These are phyloP conservation scores for Elsinoe necatrix DNA, from an alignment of 2,329 filamentous ascomycete species.

Conservation along the genomic window DNA sequence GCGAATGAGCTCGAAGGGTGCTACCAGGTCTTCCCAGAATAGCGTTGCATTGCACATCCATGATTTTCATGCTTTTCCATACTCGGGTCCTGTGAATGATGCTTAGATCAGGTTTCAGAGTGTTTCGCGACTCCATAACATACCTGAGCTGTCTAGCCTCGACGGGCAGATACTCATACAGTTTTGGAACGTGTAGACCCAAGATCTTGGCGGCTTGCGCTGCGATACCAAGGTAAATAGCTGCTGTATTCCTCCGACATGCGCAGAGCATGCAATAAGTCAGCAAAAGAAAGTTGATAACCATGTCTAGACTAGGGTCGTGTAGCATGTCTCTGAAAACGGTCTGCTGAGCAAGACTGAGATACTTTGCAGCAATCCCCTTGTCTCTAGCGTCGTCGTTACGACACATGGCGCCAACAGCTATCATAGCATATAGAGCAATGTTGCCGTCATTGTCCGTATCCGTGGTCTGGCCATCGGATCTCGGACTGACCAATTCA, in stretches of 20 bases:
- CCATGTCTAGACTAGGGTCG: conserved; percentile 46
- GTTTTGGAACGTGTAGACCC: conserved; percentile 41
- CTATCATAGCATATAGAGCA: conserved; percentile 35
- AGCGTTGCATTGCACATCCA: conserved; percentile 43
- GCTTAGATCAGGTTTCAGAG: not conserved
- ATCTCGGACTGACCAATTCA: not conserved
- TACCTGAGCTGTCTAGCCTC: conserved; percentile 17
- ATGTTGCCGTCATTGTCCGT: conserved; percentile 29
- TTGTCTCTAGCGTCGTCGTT: not conserved
- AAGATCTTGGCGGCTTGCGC: conserved; percentile 49
- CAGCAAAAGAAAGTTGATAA: conserved; percentile 48
- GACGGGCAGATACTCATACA: conserved; percentile 14
- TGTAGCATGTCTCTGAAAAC: conserved; percentile 46
- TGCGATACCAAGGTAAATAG: conserved; percentile 56
- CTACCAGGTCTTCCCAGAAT: conserved; percentile 41
- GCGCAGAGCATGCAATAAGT: conserved; percentile 52
- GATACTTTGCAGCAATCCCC: conserved; percentile 33
- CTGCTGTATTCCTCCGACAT: conserved; percentile 52
- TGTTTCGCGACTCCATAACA: not conserved
- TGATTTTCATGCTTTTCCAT: conserved; percentile 41
- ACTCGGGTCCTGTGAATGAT: conserved; percentile 31
- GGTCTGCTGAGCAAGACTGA: conserved; percentile 40
- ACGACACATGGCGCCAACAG: conserved; percentile 45
- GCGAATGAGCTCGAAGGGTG: conserved; percentile 18
- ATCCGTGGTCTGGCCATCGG: conserved; percentile 22